Percentiles rank a stretch among this genome's conserved stretches.
Conservation (phyloP, 2,329 filamentous ascomycete genomes). For the Chaetomiaceae sp. region DNA sequence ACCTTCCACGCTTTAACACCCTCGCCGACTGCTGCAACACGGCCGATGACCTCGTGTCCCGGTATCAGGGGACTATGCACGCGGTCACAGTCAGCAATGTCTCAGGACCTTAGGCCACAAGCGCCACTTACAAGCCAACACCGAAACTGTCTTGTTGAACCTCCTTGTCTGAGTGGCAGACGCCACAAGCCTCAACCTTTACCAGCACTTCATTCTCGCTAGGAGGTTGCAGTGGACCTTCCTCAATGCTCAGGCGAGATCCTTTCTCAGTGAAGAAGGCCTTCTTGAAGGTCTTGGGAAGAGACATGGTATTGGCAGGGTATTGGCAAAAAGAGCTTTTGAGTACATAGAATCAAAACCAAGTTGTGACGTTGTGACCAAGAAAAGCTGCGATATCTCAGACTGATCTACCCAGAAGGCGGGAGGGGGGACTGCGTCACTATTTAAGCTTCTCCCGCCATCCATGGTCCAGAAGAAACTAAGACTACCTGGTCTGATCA, state of each 20-base stretch:
- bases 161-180: slow-evolving; percentile 52
- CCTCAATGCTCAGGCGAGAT: slow-evolving; percentile 47
- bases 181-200: slow-evolving; percentile 58
- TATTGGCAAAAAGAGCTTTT: no score
- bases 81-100: slow-evolving; percentile 10
- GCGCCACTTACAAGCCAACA: slow-evolving; percentile 27
- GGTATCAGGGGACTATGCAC: slow-evolving; percentile 35
- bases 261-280: slow-evolving; percentile 50
- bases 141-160: slow-evolving; percentile 34
- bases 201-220: slow-evolving; percentile 45
- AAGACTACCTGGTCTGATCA: no score
- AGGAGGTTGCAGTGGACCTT: slow-evolving; percentile 42
- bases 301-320: slow-evolving; percentile 23
- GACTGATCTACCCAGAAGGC: no score
- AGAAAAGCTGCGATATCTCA: no score
- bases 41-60: slow-evolving; percentile 61
- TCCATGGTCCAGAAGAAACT: no score
- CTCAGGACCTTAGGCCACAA: neutral
- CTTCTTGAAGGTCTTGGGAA: slow-evolving; percentile 55
- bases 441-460: no score
- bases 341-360: no score
- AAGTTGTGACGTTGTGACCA: no score
- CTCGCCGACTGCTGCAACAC: slow-evolving; percentile 49
- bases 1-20: slow-evolving; percentile 52
- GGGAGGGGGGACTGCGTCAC: no score